Evolutionary conservation across 495 filamentous ascomycete species (phyloP), one percentile per base, ranked within the genome.

Genomic region (Xylaria bambusicola): DNA sequence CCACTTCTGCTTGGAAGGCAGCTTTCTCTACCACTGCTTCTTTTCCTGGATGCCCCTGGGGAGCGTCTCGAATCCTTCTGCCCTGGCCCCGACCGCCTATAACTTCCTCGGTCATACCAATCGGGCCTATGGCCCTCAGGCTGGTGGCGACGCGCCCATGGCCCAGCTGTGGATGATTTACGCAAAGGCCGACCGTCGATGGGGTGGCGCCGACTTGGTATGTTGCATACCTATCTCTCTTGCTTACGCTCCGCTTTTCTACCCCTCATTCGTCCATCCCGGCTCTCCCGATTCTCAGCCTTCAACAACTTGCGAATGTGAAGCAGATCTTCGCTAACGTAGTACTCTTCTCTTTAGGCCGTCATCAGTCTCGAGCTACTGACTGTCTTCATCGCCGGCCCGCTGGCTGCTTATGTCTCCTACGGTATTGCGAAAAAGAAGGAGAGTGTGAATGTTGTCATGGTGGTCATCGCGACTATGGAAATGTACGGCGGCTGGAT

Each of bases 401-500:
- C 89, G 45, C 73, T 92, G 47, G 89, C 90, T 8, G 64, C 83
- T 27, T 87, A 84, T 66, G 81, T 90, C 26, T 90, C 88, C 61
- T 89, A 87, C 66, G 75, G 86, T 41, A 75, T 94, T 51, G 68
- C 75, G 42, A 77, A 72, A 68, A 81, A 77, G 63, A 82, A 85
- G 66, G 80, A 77, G n/a, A 78, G 80, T 52, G 74, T 84, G 49
- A 87, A 85, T 80, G 82, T 93, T 61, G 78, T 84, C 66, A 86
- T 91, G 71, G 80, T 83, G 26, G 80, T 91, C 23, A 71, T 97
- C 50, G 93, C 93, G n/a, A 93, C 90, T 6, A 92, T 84, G n/a
- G 93, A 98, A 78, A 70, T 98, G 12, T 98, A 98, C 75, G 93
- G 93, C 36, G 92, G 89, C 12, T 97, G 88, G 70, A 97, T 98